phyloP scores from a whole-genome alignment of 1,139 yeast genomes.

The Blastobotrys petasosporus region DNA sequence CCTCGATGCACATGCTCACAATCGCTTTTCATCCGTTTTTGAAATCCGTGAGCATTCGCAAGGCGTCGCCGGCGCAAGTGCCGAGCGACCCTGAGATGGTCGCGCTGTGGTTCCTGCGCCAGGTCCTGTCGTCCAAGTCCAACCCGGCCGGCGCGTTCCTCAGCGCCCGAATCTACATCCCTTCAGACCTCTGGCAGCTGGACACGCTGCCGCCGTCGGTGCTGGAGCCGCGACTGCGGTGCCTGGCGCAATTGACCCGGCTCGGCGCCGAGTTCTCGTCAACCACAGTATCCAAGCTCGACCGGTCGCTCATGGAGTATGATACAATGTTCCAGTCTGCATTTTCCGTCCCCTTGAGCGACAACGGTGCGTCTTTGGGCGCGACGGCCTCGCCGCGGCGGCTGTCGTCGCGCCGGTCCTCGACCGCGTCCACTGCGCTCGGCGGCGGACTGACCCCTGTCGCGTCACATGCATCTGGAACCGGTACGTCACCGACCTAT shows the following conservation, averaged over 20 bases:
- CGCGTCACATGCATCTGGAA: neutral
- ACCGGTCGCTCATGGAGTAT: slow-evolving; percentile 10
- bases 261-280: slow-evolving; percentile 16
- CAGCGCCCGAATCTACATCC: slow-evolving; percentile 19
- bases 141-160: slow-evolving; percentile 22
- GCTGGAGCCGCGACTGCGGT: slow-evolving; percentile 20
- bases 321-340: slow-evolving; percentile 21
- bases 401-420: neutral
- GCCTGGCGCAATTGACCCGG: slow-evolving; percentile 19
- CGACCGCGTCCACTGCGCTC: neutral
- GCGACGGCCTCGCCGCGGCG: neutral
- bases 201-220: slow-evolving; percentile 17
- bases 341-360: slow-evolving; percentile 15
- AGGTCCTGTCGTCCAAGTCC: slow-evolving; percentile 20
- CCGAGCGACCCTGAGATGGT: slow-evolving; percentile 9
- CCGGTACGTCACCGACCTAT: neutral
- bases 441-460: neutral
- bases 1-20: slow-evolving; percentile 10
- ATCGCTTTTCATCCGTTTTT: slow-evolving; percentile 13
- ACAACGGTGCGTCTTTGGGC: neutral
- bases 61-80: slow-evolving; percentile 1
- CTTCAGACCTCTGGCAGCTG: slow-evolving; percentile 21
- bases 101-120: slow-evolving; percentile 24
- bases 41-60: slow-evolving; percentile 1
- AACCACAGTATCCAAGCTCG: slow-evolving; percentile 6